Base-by-base conservation (phyloP, 345 rosid species). In the Heritiera fomes region DNA sequence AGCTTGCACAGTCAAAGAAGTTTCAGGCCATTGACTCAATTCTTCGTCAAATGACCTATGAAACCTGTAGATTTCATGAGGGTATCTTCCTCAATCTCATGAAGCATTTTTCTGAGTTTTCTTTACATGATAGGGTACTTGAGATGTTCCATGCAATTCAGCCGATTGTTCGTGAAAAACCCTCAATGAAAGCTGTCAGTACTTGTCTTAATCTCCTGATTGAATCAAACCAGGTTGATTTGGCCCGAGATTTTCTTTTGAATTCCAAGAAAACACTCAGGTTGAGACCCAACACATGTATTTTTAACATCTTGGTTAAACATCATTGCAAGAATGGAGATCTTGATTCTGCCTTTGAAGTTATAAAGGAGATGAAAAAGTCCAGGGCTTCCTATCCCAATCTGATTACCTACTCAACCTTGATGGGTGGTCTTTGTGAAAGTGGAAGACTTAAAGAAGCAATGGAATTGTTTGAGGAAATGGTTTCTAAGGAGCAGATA, bases 11-110 rank as follows among this genome's bases (percentile, higher is more conserved):
- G 65, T 90, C 85, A 13, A 93, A 88, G 88, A 92, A 92, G 84
- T 89, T 93, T 71, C 73, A 87, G 81, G 97, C 94, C 7, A 88
- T 96, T 64, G 97, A 92, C 75, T 90, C 92, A 4, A 80, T 94
- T 79, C 91, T 96, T 77, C 87, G 40, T 18, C 97, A 89, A 83
- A 94, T 96, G 98, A 88, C 84, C 59, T 87, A 90, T 11, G 97
- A 94, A 82, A 94, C 97, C 70, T 92, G 97, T 85, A 91, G 84
- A 82, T 88, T 95, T 73, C 93, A 91, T 3, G 99, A 95, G 83
- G 87, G 87, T 76, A 46, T 93, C 72, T 95, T 93, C 73, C 87
- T 95, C 75, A 88, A 86, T 80, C 88, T 95, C 34, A 92, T 92
- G 97, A 90, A 78, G 85, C 94, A 91, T 84, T 92, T 92, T 71